Evolutionary conservation across 225 moss, liverwort and hornwort genomes (phyloP).

Genomic region (Marchantia polymorpha): DNA sequence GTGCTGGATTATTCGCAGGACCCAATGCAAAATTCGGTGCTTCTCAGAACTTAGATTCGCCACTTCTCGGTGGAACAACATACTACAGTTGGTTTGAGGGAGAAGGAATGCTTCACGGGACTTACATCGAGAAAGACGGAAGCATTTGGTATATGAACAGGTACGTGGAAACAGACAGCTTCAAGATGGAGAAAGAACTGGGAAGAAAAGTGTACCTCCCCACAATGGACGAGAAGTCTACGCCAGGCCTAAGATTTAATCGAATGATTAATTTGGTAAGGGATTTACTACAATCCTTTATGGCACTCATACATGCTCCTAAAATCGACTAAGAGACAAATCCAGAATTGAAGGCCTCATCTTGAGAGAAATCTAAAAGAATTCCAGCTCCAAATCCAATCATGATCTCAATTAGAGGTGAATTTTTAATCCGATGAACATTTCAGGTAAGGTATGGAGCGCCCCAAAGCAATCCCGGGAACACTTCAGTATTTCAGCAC

Average conservation of each 20-base stretch:
- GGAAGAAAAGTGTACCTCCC: constrained; percentile 19
- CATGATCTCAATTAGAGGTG: background rate
- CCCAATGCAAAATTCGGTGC: constrained; percentile 29
- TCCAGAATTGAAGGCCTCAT: too few species aligned
- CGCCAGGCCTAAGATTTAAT: constrained; percentile 16
- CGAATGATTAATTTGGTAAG: constrained; percentile 1
- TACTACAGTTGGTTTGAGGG: constrained; percentile 33
- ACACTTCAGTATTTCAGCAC: constrained; percentile 20
- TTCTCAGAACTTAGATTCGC: background rate
- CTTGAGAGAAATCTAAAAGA: background rate
- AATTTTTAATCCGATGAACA: background rate
- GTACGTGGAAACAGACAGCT: constrained; percentile 26
- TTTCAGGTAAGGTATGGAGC: background rate
- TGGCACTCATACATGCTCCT: background rate
- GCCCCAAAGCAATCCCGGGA: background rate
- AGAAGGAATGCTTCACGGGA: constrained; percentile 39
- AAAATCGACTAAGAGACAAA: background rate
- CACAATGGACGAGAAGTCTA: constrained; percentile 20
- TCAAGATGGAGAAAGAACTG: constrained; percentile 26
- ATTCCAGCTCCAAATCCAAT: background rate
- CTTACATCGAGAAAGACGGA: constrained; percentile 31
- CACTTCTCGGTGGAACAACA: constrained; percentile 6
- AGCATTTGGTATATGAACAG: constrained; percentile 29
- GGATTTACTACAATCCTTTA: background rate
- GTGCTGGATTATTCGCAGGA: constrained; percentile 2